Base-by-base conservation (phyloP, 176 grass and related monocot species). In the Carex littledalei region DNA sequence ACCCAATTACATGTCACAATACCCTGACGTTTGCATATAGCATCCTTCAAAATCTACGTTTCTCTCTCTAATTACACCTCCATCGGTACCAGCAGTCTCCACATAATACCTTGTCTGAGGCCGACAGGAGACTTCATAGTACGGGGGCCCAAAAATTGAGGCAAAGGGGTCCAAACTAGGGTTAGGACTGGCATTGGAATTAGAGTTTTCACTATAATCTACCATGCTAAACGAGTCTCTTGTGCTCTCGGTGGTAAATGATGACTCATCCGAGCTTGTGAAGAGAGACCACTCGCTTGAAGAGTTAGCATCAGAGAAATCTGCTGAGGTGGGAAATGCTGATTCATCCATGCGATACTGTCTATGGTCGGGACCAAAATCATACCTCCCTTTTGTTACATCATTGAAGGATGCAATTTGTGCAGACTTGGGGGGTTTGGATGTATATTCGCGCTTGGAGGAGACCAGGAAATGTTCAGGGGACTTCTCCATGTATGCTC, bases 241-340 rank as follows among this genome's bases (percentile, higher is more conserved):
- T 49, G 96, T 99, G 84, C 96, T 99, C 73, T 99, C 96, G 0
- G 96, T 99, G 54, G 96, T 99, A 78, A 99, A 99, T 2, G 96
- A 99, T 14, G 96, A 99, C 56, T 99, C 96, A 15, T 99, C 96
- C 5, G 96, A 99, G 72, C 96, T 99, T 29, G 96, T 99, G 82
- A 99, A 99, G 21, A 99, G 87, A 1, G 93, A 94, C 97, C 97
- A 92, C 84, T 99, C 97, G 35, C 97, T 96, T 41, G 91, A 91
- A 61, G 97, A 83, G 21, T 68, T 88, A 21, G 91, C 93, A 58
- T 99, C 97, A 11, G 97, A 99, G 85, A 95, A 94, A 83, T 99
- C 96, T 37, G 83, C 56, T 20, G 91, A 89, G 84, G 88, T 90
- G 49, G 88, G 83, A 87, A 84, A 92, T 70, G 90, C 55, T 11